These are phyloP conservation scores for Botryosphaeria dothidea DNA, from an alignment of 2,329 filamentous ascomycete species.

Conservation along the genomic window DNA sequence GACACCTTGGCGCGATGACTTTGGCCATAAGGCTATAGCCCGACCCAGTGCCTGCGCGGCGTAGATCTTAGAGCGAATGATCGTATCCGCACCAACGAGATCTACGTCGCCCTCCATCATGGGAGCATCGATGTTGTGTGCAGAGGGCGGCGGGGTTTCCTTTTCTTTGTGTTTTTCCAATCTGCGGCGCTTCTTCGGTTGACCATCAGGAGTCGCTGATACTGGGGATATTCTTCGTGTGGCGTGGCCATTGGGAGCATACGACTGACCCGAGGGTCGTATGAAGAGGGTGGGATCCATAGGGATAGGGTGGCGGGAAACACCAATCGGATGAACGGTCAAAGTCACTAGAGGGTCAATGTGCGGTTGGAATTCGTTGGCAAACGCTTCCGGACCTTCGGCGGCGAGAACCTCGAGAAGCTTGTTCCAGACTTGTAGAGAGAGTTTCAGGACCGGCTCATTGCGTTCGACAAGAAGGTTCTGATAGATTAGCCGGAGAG, in stretches of 20 bases:
- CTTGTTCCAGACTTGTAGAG: slow-evolving; percentile 83
- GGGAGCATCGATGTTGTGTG: slow-evolving; percentile 92
- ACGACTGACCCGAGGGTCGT: slow-evolving; percentile 87
- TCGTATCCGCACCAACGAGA: slow-evolving; percentile 82
- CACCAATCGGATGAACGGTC: slow-evolving; percentile 86
- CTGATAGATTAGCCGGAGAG: slow-evolving; percentile 86
- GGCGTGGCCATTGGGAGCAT: slow-evolving; percentile 53
- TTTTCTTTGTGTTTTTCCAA: slow-evolving; percentile 71
- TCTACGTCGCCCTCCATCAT: slow-evolving; percentile 98
- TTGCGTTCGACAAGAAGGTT: slow-evolving; percentile 94
- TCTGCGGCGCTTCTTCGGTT: slow-evolving; percentile 79
- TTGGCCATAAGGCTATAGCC: slow-evolving; percentile 76
- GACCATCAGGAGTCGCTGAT: slow-evolving; percentile 55
- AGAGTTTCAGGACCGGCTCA: slow-evolving; percentile 76
- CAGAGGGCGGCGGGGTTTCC: slow-evolving; percentile 53
- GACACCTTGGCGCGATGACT: slow-evolving; percentile 56
- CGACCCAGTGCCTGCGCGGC: slow-evolving; percentile 84
- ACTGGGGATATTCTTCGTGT: slow-evolving; percentile 12
- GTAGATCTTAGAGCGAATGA: slow-evolving; percentile 86
- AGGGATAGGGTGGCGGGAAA: slow-evolving; percentile 84
- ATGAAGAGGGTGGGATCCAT: slow-evolving; percentile 91
- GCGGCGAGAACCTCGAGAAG: slow-evolving; percentile 67
- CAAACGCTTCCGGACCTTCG: slow-evolving; percentile 64
- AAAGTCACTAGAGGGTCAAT: slow-evolving; percentile 81
- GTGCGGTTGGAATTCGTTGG: slow-evolving; percentile 71